Base-by-base conservation (phyloP, 768 basidiomycete genomes). In the Mycena epipterygia region DNA sequence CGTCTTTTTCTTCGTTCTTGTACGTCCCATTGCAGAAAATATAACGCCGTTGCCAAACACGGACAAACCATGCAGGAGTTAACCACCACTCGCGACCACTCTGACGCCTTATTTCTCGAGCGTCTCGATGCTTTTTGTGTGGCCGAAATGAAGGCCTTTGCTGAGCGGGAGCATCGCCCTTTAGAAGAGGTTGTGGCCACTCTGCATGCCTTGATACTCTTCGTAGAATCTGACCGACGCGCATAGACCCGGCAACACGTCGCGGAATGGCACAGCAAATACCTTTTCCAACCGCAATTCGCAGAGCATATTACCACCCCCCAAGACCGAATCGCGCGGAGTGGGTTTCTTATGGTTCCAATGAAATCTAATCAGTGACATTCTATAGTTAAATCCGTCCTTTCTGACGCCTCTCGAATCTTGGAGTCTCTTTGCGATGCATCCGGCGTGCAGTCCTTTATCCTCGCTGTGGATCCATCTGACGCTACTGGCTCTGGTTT, bases 231-330 rank as follows among this genome's bases (percentile, higher is more conserved):
- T 61, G 42, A 51, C 76, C 86, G 83, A 86, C 82, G 64, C 87
- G 87, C n/a, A 12, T 6, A 70, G 68, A 70, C 68, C 17, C 41
- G 68, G 49, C 83, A 83, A 75, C 83, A 82, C 53, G 85, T 91
- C 69, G 89, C 91, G n/a, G 87, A 91, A 77, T 88, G 88, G 85
- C 90, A 93, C 72, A 84, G 85, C 68, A 87, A 83, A 74, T 85
- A 86, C 77, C 85, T 93, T 33, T 91, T 91, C 77, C 76, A 75
- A 67, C 67, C 77, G 30, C 75, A 71, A 42, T 37, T 64, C 16
- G 30, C 46, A 39, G 59, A 64, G 19, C 63, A 51, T 48, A 56
- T 66, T 37, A 46, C 58, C 44, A 44, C 73, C 27, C 48, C 59
- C 3, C 71, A 73, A 13, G 73, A 75, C 56, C 73, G 69, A 29